Evolutionary conservation across 2,329 filamentous ascomycete genomes (phyloP).

Genomic region (Ceratocystis variospora): DNA sequence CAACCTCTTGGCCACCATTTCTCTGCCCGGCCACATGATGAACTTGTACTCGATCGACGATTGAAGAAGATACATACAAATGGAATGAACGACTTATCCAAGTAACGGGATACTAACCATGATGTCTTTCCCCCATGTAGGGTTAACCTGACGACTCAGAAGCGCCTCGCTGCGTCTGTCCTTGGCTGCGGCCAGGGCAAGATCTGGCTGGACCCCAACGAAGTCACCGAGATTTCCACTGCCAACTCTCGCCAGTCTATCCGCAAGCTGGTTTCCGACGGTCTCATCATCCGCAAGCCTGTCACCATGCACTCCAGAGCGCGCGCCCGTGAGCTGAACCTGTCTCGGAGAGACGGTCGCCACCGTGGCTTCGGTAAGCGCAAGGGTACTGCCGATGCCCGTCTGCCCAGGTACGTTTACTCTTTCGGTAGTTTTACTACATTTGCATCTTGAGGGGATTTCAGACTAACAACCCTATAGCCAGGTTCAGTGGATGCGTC

Average conservation of each 20-base stretch:
- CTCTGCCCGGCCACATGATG: background rate
- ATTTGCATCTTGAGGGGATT: background rate
- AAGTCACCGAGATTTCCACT: constrained; percentile 98
- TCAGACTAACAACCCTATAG: constrained; percentile 33
- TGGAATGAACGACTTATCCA: background rate
- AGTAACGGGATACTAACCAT: constrained; percentile 14
- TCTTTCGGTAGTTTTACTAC: background rate
- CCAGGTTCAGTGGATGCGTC: constrained; percentile 99
- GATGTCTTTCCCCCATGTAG: constrained; percentile 34
- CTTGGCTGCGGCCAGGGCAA: constrained; percentile 99
- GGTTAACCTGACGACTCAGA: constrained; percentile 99
- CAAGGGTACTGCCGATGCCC: constrained; percentile 99
- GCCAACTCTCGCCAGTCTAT: constrained; percentile 99
- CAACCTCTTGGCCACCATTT: background rate
- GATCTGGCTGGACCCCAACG: constrained; percentile 99
- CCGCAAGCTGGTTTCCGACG: constrained; percentile 99
- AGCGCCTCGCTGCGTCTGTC: constrained; percentile 97
- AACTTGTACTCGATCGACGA: constrained; percentile 2
- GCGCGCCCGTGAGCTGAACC: constrained; percentile 88
- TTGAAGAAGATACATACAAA: background rate
- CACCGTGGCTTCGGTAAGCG: constrained; percentile 99
- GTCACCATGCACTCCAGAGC: constrained; percentile 99
- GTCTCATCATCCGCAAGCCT: constrained; percentile 99
- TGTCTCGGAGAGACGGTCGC: constrained; percentile 85
- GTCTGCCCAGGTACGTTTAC: constrained; percentile 81